Conservation (phyloP, 192 early-diverging fungal species). For the Coemansia sp. region DNA sequence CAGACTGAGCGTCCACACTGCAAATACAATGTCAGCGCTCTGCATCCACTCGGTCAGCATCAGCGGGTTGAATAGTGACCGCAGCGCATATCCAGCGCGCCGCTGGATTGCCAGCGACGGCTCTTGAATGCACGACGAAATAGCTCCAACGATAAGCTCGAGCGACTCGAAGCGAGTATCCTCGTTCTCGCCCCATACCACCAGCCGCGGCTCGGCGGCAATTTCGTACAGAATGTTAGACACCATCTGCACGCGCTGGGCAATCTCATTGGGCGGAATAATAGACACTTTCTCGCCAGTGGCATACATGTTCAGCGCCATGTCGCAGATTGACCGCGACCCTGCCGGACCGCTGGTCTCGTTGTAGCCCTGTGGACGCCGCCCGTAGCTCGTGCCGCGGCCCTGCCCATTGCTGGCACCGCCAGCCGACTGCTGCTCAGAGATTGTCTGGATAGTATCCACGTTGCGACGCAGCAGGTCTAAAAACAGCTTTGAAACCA, state of each 20-base stretch:
- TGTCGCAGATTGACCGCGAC: conserved; percentile 46
- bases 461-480: conserved; percentile 51
- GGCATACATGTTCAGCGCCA: conserved; percentile 48
- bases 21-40: conserved; percentile 65
- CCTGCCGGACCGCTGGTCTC: neutral
- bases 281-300: conserved; percentile 48
- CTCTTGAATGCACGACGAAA: conserved; percentile 77
- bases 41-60: conserved; percentile 82
- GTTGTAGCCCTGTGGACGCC: conserved; percentile 26
- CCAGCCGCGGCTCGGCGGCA: conserved; percentile 71
- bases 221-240: conserved; percentile 74
- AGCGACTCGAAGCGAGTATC: conserved; percentile 72
- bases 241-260: conserved; percentile 83
- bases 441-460: conserved; percentile 50
- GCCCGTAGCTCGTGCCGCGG: conserved; percentile 37
- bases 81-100: conserved; percentile 70
- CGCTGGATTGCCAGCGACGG: conserved; percentile 66
- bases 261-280: conserved; percentile 51
- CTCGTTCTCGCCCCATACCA: conserved; percentile 68
- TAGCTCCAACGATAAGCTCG: conserved; percentile 66
- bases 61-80: conserved; percentile 68
- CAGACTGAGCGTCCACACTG: conserved; percentile 76
- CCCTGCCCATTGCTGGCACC: conserved; percentile 26
- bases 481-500: conserved; percentile 41
- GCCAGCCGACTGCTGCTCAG: conserved; percentile 47